Evolutionary conservation across 768 basidiomycete species (phyloP), one percentile per base, ranked within the genome.

Genomic region (Amyloporia xantha): DNA sequence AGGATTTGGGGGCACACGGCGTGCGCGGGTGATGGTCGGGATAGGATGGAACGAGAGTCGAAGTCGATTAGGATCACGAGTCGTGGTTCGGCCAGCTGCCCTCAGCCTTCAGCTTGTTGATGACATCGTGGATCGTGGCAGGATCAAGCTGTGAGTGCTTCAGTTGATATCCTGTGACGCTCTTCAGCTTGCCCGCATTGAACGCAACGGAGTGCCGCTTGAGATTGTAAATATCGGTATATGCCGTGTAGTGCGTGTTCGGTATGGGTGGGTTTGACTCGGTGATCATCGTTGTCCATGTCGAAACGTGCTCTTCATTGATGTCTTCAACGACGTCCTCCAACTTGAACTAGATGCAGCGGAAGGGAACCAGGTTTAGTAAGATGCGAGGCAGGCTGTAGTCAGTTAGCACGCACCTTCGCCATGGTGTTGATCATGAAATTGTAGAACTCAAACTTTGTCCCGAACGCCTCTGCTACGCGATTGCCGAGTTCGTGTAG

Each of bases 71-170:
- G 38, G 24, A 44, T 56, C 48, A 55, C 28, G 54, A 54, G 41
- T 50, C 53, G 48, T 59, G 55, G 27, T 58, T 66, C 15, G 72
- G 73, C 70, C 72, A 74, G 49, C 52, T 66, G 35, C 82, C 79
- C 57, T 92, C 90, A 12, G 66, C 79, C 61, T 85, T 88, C 81
- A 85, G 91, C 62, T 85, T 84, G 58, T 85, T 82, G 27, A 92
- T 76, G 25, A 88, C 72, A 49, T 91, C 87, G 59, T 72, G 68
- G 46, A 92, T 61, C 5, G 75, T 69, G 15, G 79, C 80, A 40
- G 76, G 76, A 57, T 71, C 74, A 59, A 91, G 81, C 28, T 73
- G 57, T 1, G 91, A 87, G 27, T 69, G 69, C 54, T 73, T 76
- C 41, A 90, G 68, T 53, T 75, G 67, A 64, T 88, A 91, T 1